Conservation (phyloP, 768 basidiomycete genomes). For the Paxillus rubicundulus region DNA sequence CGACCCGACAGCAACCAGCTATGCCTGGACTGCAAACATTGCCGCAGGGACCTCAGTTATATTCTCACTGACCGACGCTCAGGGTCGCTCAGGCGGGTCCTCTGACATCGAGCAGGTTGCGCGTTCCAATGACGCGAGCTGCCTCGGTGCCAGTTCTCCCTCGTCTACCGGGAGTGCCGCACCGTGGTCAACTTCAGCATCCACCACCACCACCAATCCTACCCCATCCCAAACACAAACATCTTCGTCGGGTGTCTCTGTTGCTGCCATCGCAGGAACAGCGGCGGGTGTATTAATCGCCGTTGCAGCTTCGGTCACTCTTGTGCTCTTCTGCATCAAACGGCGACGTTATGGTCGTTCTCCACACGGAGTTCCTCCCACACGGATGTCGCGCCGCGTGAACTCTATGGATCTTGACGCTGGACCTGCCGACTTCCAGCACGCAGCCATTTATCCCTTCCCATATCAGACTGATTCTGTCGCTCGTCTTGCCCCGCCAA, state of each 20-base stretch:
- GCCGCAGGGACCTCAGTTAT: constrained; percentile 56
- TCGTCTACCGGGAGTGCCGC: constrained; percentile 42
- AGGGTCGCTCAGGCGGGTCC: constrained; percentile 54
- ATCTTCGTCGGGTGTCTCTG: constrained; percentile 30
- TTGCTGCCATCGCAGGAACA: constrained; percentile 46
- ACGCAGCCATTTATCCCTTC: constrained; percentile 37
- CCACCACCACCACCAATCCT: constrained; percentile 11
- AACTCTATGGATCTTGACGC: constrained; percentile 40
- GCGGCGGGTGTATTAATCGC: constrained; percentile 54
- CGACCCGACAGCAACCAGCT: constrained; percentile 35
- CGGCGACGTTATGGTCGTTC: constrained; percentile 21
- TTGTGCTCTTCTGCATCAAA: constrained; percentile 51
- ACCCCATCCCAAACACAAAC: constrained; percentile 20
- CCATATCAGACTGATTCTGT: constrained; percentile 25
- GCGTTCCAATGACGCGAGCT: constrained; percentile 45
- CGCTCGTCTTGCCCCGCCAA: constrained; percentile 14
- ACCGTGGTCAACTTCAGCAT: constrained; percentile 21
- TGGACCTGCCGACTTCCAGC: constrained; percentile 21
- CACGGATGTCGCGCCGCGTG: constrained; percentile 30
- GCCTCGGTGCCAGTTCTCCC: constrained; percentile 52
- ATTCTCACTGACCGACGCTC: constrained; percentile 53
- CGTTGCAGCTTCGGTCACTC: constrained; percentile 47
- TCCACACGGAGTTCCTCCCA: constrained; percentile 29
- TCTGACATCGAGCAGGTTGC: constrained; percentile 52
- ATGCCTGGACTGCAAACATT: constrained; percentile 57